phyloP scores from a whole-genome alignment of 2,329 filamentous ascomycete genomes.

The Fusarium abutilonis region DNA sequence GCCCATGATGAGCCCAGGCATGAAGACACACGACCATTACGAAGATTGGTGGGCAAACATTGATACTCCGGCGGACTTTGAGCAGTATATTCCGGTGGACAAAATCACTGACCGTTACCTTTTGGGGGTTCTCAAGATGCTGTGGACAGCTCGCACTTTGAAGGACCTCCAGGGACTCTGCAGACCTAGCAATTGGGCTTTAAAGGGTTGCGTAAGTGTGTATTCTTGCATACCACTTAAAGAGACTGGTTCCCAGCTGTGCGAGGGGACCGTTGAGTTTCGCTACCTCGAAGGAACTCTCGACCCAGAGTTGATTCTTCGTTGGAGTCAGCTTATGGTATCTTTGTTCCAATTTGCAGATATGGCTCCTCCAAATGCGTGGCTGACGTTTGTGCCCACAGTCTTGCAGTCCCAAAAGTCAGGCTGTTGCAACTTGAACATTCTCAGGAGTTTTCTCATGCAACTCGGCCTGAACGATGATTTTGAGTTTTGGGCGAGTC shows the following conservation, averaged over 20 bases:
- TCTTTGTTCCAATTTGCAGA: slow-evolving; percentile 39
- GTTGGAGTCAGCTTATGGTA: slow-evolving; percentile 32
- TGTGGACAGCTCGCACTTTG: slow-evolving; percentile 10
- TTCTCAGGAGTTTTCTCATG: slow-evolving; percentile 18
- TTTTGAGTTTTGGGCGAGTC: slow-evolving; percentile 22
- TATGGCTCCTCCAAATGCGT: slow-evolving; percentile 21
- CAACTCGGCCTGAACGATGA: slow-evolving; percentile 24
- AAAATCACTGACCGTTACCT: neutral
- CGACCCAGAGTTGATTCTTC: slow-evolving; percentile 32
- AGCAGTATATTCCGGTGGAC: slow-evolving; percentile 9
- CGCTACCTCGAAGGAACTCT: slow-evolving; percentile 35
- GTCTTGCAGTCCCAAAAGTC: neutral
- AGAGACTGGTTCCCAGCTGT: neutral
- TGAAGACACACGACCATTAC: neutral
- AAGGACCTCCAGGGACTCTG: neutral
- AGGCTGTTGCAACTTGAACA: slow-evolving; percentile 2
- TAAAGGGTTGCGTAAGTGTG: slow-evolving; percentile 16
- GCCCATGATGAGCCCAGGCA: neutral
- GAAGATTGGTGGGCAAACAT: neutral
- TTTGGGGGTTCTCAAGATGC: slow-evolving; percentile 8
- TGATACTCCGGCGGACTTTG: slow-evolving; percentile 15
- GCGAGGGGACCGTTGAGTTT: slow-evolving; percentile 33
- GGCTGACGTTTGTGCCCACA: slow-evolving; percentile 9
- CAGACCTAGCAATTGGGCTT: neutral
- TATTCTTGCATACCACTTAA: neutral